Base-by-base conservation (phyloP, 2,329 filamentous ascomycete species). In the Colletotrichum liaoningense region DNA sequence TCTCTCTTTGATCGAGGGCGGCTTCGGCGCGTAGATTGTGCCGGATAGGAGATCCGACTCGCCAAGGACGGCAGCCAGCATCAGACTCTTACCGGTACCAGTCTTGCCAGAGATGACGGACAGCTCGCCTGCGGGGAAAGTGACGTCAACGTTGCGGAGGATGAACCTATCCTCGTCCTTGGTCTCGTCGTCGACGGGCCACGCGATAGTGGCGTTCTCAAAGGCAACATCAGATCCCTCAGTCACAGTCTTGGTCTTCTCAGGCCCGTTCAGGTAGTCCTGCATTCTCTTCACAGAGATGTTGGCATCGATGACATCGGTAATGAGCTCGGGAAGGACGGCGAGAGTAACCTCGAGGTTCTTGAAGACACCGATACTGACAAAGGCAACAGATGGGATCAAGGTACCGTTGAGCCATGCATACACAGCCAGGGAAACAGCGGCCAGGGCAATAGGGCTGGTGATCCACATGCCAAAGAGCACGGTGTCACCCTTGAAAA, bases 71-170 rank as follows among this genome's bases (percentile, higher is more conserved):
- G 93, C 89, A 1, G 93, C 89, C 7, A 97, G 86, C 75, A 97
- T 84, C 52, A 96, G 83, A 80, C 92, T 94, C 83, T 96, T 96
- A 19, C 94, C 94, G 9, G 91, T 91, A 0, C 94, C 94, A 0
- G 94, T 96, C 79, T 92, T 92, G 1, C 94, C 94, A 4, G 93
- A 93, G 42, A 96, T 90, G 16, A 95, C 89, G 24, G 91, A 95
- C 9, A 97, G 83, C 76, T 94, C 91, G 22, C 90, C 89, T 19
- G 85, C 81, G 0, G 93, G 94, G 77, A 96, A 94, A 1, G 87
- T 86, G 12, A 95, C 79, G 75, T 89, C 90, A 60, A 95, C 77
- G 76, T 93, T 86, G 65, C 88, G 88, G 24, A 95, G 84, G 16
- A 91, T 86, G 77, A 95, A 95, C 42, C 90, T 84, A 65, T 90